Evolutionary conservation across 176 grass and related monocot species (phyloP).

Genomic region (Bolboschoenus planiculmis): DNA sequence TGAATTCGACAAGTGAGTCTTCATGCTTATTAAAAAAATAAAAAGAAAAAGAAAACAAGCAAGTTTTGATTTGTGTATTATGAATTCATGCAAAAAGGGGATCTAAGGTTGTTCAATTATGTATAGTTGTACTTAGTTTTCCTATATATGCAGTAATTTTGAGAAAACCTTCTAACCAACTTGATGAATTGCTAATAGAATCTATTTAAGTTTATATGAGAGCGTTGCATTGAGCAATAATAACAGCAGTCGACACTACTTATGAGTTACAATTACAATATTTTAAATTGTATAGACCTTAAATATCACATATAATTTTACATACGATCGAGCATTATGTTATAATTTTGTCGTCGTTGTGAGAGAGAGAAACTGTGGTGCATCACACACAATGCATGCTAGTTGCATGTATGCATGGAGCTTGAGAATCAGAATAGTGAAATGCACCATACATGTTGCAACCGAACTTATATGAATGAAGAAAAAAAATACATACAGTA

Average conservation of each 20-base stretch:
- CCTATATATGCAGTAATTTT: too few relatives aligned
- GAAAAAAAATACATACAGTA: not conserved
- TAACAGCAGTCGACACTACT: not conserved
- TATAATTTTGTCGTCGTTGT: not conserved
- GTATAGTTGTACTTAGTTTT: too few relatives aligned
- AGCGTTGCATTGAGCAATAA: not conserved
- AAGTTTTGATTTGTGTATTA: too few relatives aligned
- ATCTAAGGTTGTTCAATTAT: too few relatives aligned
- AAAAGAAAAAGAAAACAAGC: too few relatives aligned
- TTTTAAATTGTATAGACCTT: not conserved
- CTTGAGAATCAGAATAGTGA: not conserved
- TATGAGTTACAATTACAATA: not conserved
- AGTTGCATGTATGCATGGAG: not conserved
- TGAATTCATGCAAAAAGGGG: too few relatives aligned
- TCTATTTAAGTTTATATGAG: too few relatives aligned
- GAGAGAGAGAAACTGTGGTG: not conserved
- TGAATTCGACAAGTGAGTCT: too few relatives aligned
- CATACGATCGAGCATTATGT: not conserved
- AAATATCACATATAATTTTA: not conserved
- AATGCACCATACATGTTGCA: not conserved
- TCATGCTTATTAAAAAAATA: too few relatives aligned
- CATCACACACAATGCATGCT: not conserved
- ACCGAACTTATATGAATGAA: not conserved
- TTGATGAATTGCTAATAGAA: too few relatives aligned
- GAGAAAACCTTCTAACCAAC: too few relatives aligned